phyloP scores from a whole-genome alignment of 208 protist genomes.

The Phytomonas sp. region DNA sequence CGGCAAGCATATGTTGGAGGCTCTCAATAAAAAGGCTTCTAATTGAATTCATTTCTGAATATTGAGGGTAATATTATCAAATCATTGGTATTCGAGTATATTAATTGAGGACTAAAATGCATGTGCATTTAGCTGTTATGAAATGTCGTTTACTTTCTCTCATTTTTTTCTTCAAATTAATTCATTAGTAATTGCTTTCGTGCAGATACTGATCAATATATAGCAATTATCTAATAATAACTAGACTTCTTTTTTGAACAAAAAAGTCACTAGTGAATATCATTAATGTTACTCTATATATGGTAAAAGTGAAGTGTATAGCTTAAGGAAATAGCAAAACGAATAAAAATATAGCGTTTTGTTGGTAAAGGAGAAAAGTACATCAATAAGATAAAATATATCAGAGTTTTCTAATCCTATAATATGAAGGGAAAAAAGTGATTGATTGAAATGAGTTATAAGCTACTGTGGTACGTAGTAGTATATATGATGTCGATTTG shows the following conservation, averaged over 20 bases:
- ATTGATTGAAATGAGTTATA: background rate
- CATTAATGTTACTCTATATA: background rate
- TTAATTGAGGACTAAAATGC: background rate
- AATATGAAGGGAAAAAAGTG: background rate
- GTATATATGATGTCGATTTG: background rate
- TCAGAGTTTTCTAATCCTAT: background rate
- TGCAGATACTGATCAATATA: constrained; percentile 4
- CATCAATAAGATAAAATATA: constrained; percentile 1
- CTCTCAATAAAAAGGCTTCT: constrained; percentile 48
- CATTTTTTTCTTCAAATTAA: background rate
- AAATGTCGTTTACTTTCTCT: constrained; percentile 10
- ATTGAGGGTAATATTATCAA: constrained; percentile 2
- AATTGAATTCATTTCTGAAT: background rate
- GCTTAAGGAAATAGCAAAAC: constrained; percentile 1
- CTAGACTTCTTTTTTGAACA: background rate
- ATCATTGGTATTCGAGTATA: background rate
- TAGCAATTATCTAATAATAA: constrained; percentile 7
- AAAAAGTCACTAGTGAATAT: background rate
- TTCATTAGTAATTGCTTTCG: constrained; percentile 2
- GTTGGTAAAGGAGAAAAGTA: constrained; percentile 6
- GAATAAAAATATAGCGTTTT: constrained; percentile 6
- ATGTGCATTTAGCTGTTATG: constrained; percentile 6
- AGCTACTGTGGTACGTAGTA: background rate
- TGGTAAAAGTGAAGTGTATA: background rate
- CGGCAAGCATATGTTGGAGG: constrained; percentile 87